phyloP scores from a whole-genome alignment of 202 grass and related monocot genomes.

The Schoenoplectus tabernaemontani region DNA sequence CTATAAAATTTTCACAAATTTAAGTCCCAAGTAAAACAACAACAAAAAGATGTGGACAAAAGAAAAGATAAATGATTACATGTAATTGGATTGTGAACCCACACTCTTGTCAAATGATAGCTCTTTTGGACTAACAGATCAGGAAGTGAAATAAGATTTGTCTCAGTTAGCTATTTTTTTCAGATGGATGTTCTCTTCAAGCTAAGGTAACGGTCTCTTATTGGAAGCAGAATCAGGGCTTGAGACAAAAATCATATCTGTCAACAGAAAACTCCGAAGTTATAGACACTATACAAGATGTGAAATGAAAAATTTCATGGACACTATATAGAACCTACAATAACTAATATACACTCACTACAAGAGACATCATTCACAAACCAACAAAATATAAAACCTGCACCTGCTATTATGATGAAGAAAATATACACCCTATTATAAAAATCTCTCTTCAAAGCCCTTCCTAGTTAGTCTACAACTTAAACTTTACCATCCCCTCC shows the following conservation, averaged over 20 bases:
- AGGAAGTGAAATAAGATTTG: conserved; percentile 18
- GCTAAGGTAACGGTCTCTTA: conserved; percentile 8
- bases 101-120: conserved; percentile 34
- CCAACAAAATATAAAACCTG: neutral
- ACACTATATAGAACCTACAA: conserved; percentile 6
- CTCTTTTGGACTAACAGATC: conserved; percentile 17
- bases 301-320: neutral
- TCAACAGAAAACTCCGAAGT: conserved; percentile 7
- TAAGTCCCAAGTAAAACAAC: conserved; percentile 33
- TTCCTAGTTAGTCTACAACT: neutral
- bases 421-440: neutral
- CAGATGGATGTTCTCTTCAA: conserved; percentile 20
- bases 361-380: neutral
- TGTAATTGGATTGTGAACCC: conserved; percentile 50
- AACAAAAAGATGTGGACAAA: conserved; percentile 28
- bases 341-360: neutral
- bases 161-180: neutral
- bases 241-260: conserved; percentile 88
- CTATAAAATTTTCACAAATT: conserved; percentile 7
- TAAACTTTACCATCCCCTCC: neutral
- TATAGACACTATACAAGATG: neutral
- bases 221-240: conserved; percentile 31
- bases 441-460: neutral
- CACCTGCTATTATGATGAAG: neutral
- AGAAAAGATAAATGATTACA: conserved; percentile 42